These are phyloP conservation scores for Saturnispora diversa DNA, from an alignment of 805 yeast species.

Conservation along the genomic window DNA sequence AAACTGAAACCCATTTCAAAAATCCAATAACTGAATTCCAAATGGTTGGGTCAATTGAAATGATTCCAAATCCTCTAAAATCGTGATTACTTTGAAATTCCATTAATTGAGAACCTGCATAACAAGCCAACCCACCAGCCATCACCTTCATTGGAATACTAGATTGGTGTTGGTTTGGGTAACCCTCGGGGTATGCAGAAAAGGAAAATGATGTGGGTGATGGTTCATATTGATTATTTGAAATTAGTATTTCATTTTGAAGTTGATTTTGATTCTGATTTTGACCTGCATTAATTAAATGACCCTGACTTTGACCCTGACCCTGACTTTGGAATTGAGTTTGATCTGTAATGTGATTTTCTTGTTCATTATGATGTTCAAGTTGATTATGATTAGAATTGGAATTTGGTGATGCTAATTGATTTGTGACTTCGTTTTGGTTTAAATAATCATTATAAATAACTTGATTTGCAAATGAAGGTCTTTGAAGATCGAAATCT, in stretches of 20 bases:
- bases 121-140: slow-evolving; percentile 30
- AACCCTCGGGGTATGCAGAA: neutral
- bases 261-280: too few relatives aligned
- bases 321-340: neutral
- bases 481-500: too few relatives aligned
- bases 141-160: slow-evolving; percentile 16
- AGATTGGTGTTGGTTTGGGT: neutral
- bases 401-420: too few relatives aligned
- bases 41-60: neutral
- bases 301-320: neutral
- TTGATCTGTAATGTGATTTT: too few relatives aligned
- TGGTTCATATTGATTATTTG: too few relatives aligned
- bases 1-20: slow-evolving; percentile 2
- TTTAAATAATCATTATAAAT: too few relatives aligned
- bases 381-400: too few relatives aligned
- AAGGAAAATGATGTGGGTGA: slow-evolving; percentile 6
- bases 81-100: slow-evolving; percentile 11
- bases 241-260: too few relatives aligned
- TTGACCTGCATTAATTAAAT: too few relatives aligned
- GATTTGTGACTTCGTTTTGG: too few relatives aligned
- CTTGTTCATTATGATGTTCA: neutral
- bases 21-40: neutral
- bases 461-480: too few relatives aligned
- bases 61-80: slow-evolving; percentile 14
- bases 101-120: slow-evolving; percentile 27